phyloP scores from a whole-genome alignment of 345 rosid species.

The Theobroma cacao region DNA sequence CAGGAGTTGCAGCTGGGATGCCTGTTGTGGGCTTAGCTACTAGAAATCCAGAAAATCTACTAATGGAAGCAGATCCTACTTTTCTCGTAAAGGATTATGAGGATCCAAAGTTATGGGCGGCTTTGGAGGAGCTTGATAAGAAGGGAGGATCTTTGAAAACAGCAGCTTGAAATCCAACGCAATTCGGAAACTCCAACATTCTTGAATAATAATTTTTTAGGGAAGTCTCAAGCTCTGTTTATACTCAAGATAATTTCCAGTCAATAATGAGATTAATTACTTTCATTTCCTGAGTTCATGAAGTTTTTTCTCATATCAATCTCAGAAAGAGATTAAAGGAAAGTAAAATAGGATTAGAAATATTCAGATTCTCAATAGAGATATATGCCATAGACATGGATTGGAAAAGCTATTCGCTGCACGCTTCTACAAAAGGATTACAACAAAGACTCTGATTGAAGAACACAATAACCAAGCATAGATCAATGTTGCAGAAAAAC shows the following conservation, averaged over 20 bases:
- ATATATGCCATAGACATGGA: not conserved
- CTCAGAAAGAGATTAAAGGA: not conserved
- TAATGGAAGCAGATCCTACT: constrained; percentile 74
- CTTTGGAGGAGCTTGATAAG: constrained; percentile 70
- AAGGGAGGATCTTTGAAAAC: constrained; percentile 24
- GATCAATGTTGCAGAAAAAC: not conserved
- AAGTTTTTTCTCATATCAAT: not conserved
- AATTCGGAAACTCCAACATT: not conserved
- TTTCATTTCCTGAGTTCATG: not conserved
- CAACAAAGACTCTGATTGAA: not conserved
- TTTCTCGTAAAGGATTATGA: constrained; percentile 70
- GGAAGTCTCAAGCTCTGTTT: not conserved
- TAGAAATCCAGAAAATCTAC: constrained; percentile 61
- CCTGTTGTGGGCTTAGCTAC: constrained; percentile 80
- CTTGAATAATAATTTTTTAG: not conserved
- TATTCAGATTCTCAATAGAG: not conserved
- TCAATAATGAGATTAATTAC: not conserved
- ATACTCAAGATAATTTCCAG: not conserved
- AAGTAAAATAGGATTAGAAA: not conserved
- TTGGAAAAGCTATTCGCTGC: not conserved
- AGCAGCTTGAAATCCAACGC: not conserved
- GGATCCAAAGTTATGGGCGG: constrained; percentile 76
- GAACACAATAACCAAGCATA: constrained; percentile 4
- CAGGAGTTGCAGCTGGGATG: constrained; percentile 96
- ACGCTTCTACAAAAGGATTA: not conserved